Evolutionary conservation across 2,329 filamentous ascomycete genomes (phyloP), one percentile per base, ranked within the genome.

Genomic region (Pochonia chlamydosporia): DNA sequence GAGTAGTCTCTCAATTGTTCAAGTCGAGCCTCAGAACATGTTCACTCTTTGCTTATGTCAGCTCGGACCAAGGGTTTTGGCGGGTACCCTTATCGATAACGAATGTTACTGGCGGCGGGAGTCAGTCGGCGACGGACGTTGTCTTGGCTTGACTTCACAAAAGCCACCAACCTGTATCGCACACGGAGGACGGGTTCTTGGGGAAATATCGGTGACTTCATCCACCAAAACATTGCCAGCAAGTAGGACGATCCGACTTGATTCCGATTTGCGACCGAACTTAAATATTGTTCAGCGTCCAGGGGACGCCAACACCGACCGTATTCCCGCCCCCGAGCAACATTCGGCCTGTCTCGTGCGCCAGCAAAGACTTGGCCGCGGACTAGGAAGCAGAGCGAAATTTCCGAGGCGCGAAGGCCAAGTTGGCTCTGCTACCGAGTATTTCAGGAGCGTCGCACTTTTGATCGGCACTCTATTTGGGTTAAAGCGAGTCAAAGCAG

Each of bases 21-120:
- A n/a, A n/a, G n/a, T n/a, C n/a, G n/a, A n/a, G n/a, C n/a, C n/a
- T n/a, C n/a, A n/a, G n/a, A n/a, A n/a, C n/a, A n/a, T n/a, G n/a
- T n/a, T n/a, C n/a, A n/a, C n/a, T n/a, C n/a, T n/a, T n/a, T n/a
- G n/a, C 7, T 39, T 39, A 39, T 14, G 35, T 39, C 18, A 39
- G 33, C 33, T 9, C 4, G 33, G n/a, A 8, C 33, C 33, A 6
- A 16, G n/a, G 16, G n/a, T n/a, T 16, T 39, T 1, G 20, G 26
- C 7, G 11, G 7, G 9, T n/a, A n/a, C 13, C 20, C 40, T 60
- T 62, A 63, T 63, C 60, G 60, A 63, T 63, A 63, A 63, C 46
- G 56, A 58, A 53, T 47, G 49, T 54, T 55, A 30, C 49, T 54
- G 55, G 25, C 48, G 52, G 52, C 49, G 50, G 53, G 54, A 44